These are phyloP conservation scores for Lactarius akahatsu DNA, from an alignment of 768 basidiomycete genomes.

Conservation along the genomic window DNA sequence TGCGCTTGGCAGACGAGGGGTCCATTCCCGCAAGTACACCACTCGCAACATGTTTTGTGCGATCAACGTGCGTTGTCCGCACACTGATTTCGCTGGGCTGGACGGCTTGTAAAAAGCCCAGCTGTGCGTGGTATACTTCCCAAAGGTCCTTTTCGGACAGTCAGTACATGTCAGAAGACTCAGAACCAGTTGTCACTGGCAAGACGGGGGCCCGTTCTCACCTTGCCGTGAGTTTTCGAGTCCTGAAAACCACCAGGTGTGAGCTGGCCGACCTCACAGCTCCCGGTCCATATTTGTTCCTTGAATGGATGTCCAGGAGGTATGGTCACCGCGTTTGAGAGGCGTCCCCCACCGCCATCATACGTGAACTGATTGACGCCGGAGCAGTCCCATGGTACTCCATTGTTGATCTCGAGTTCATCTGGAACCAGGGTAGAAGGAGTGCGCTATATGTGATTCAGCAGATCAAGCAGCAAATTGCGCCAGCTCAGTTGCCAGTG, in stretches of 20 bases:
- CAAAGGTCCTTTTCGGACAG: too few relatives aligned
- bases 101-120: too few relatives aligned
- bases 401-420: conserved; percentile 42
- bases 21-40: too few relatives aligned
- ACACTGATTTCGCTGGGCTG: too few relatives aligned
- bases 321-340: conserved; percentile 42
- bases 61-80: too few relatives aligned
- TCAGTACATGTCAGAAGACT: too few relatives aligned
- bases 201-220: conserved; percentile 17
- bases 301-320: conserved; percentile 46
- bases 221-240: conserved; percentile 43
- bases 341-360: conserved; percentile 36
- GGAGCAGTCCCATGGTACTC: conserved; percentile 43
- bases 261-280: conserved; percentile 48
- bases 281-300: conserved; percentile 45
- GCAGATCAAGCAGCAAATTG: background rate
- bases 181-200: too few relatives aligned
- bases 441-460: background rate
- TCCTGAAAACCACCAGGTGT: conserved; percentile 45
- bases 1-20: too few relatives aligned
- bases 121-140: too few relatives aligned
- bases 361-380: conserved; percentile 40
- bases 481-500: background rate
- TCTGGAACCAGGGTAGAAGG: conserved; percentile 39
- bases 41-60: too few relatives aligned